Percentiles rank a stretch among this genome's conserved stretches.
Evolutionary conservation across 164 flowering plant genomes (phyloP).

Genomic region (Tinospora cordifolia): DNA sequence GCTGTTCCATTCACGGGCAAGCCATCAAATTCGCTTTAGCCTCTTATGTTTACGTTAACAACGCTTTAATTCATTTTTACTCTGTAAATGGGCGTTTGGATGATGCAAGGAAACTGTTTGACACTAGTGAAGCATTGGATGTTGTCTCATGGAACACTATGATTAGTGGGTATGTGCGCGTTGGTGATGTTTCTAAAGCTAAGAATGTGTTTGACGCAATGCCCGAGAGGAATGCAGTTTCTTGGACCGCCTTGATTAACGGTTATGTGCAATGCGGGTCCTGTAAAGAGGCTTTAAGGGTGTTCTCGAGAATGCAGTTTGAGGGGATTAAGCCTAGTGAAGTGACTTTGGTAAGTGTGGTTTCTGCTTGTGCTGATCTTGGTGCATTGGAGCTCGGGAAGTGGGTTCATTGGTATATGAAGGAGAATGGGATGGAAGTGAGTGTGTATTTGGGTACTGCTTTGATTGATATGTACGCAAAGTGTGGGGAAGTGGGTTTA

Average conservation of each 20-base stretch:
- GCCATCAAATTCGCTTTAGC: conserved; percentile 20
- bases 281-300: conserved; percentile 21
- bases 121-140: conserved; percentile 11
- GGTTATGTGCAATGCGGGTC: conserved; percentile 27
- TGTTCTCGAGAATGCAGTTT: conserved; percentile 21
- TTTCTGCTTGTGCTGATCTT: conserved; percentile 24
- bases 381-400: conserved; percentile 29
- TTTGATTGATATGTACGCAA: conserved; percentile 33
- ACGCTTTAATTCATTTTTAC: conserved; percentile 25
- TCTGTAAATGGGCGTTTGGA: conserved; percentile 8
- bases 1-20: conserved; percentile 24
- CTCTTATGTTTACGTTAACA: conserved; percentile 16
- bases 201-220: conserved; percentile 22
- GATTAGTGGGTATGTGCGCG: conserved; percentile 22
- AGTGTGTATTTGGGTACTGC: conserved; percentile 27
- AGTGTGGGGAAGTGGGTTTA: conserved; percentile 28
- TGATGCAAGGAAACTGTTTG: conserved; percentile 20
- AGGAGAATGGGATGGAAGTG: conserved; percentile 18
- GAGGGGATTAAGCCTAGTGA: conserved; percentile 22
- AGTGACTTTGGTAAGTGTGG: conserved; percentile 24
- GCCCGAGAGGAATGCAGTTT: conserved; percentile 26
- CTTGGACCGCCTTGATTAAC: conserved; percentile 33
- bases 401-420: conserved; percentile 30
- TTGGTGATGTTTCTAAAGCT: conserved; percentile 18
- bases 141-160: conserved; percentile 33